phyloP scores from a whole-genome alignment of 352 stramenopile genomes.

The Phytophthora hibernalis region DNA sequence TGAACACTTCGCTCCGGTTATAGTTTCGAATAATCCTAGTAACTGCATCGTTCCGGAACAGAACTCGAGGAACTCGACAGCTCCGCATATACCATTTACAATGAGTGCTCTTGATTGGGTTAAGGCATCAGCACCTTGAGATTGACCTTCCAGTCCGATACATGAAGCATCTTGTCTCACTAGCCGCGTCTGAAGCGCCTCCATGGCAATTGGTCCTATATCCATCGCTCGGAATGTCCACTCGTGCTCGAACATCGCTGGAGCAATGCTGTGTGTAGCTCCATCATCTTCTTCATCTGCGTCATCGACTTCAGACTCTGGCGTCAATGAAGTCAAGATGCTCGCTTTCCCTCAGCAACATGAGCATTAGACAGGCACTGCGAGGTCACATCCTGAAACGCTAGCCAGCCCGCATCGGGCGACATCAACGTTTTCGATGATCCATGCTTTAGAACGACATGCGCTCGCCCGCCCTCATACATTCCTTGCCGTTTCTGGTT shows the following conservation, averaged over 20 bases:
- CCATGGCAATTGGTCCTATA: constrained; percentile 58
- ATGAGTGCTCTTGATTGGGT: constrained; percentile 33
- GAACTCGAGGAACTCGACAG: constrained; percentile 65
- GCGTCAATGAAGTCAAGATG: constrained; percentile 28
- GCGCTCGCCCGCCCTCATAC: constrained; percentile 56
- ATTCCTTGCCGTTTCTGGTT: constrained; percentile 26
- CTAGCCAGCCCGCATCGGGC: constrained; percentile 23
- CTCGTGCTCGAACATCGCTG: constrained; percentile 46
- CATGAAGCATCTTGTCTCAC: background rate
- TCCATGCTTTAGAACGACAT: constrained; percentile 34
- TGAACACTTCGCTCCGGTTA: constrained; percentile 20
- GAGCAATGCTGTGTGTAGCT: background rate
- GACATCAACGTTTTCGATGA: background rate
- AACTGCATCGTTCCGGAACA: constrained; percentile 45
- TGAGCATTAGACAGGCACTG: constrained; percentile 30
- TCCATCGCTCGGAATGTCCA: constrained; percentile 75
- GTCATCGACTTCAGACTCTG: constrained; percentile 41
- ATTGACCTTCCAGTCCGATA: constrained; percentile 6
- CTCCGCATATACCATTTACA: constrained; percentile 59
- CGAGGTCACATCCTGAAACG: constrained; percentile 27
- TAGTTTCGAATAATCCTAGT: constrained; percentile 19
- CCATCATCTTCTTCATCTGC: constrained; percentile 35
- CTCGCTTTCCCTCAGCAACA: constrained; percentile 27
- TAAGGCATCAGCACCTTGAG: background rate
- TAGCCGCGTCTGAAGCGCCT: constrained; percentile 25